phyloP scores from a whole-genome alignment of 2,329 filamentous ascomycete genomes.

The Fusarium burgessii region DNA sequence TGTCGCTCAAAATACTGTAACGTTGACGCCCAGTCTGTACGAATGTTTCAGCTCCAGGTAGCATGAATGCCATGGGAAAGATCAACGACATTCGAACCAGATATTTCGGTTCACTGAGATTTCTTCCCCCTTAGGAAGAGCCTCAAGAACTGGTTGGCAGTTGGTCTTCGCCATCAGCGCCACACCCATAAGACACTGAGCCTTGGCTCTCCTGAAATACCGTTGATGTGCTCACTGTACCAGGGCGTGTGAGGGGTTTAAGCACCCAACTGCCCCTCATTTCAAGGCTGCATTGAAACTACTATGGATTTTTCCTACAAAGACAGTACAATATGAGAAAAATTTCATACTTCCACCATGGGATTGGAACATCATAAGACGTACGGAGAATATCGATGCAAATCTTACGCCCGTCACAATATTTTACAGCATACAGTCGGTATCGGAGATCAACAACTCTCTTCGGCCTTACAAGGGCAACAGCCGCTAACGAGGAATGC shows the following conservation, averaged over 20 bases:
- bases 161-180: constrained; percentile 16
- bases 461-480: constrained; percentile 22
- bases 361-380: background rate
- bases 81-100: constrained; percentile 38
- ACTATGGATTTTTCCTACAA: background rate
- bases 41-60: constrained; percentile 43
- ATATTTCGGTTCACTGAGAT: constrained; percentile 29
- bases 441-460: constrained; percentile 7
- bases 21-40: constrained; percentile 25
- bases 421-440: background rate
- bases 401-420: background rate
- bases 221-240: constrained; percentile 27
- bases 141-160: constrained; percentile 12
- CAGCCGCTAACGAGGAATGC: constrained; percentile 33
- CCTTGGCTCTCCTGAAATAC: constrained; percentile 37
- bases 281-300: constrained; percentile 21
- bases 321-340: background rate
- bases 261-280: constrained; percentile 19
- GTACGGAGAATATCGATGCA: background rate
- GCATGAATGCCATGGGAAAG: constrained; percentile 30
- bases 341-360: background rate
- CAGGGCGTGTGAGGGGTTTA: constrained; percentile 35
- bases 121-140: constrained; percentile 24
- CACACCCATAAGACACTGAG: constrained; percentile 26
- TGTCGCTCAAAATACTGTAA: constrained; percentile 25